A percentile compares a stretch with the other conserved stretches of the same genome.
phyloP scores from a whole-genome alignment of 2,329 filamentous ascomycete genomes.

The Pseudocercospora macadamiae region DNA sequence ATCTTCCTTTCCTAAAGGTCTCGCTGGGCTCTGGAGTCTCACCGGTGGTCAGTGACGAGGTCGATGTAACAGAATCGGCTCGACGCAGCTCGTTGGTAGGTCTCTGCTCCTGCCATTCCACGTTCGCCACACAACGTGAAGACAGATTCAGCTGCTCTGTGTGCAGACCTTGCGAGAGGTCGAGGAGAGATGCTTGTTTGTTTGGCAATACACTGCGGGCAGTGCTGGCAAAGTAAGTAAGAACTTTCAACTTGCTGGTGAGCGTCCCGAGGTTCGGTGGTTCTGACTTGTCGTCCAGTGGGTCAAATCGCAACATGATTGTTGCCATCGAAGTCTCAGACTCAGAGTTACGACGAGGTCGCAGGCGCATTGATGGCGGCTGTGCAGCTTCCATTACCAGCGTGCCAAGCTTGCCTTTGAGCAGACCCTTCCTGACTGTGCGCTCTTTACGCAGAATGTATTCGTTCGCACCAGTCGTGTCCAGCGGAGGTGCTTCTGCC shows the following conservation, averaged over 20 bases:
- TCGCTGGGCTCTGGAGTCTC: slow-evolving; percentile 41
- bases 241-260: slow-evolving; percentile 58
- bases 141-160: slow-evolving; percentile 57
- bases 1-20: slow-evolving; percentile 50
- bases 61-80: slow-evolving; percentile 42
- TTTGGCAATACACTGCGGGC: slow-evolving; percentile 56
- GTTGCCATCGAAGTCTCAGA: slow-evolving; percentile 58
- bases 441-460: slow-evolving; percentile 63
- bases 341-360: slow-evolving; percentile 39
- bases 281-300: slow-evolving; percentile 49
- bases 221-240: slow-evolving; percentile 59
- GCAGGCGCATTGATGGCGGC: slow-evolving; percentile 59
- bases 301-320: slow-evolving; percentile 64
- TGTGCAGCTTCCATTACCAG: slow-evolving; percentile 61
- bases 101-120: not conserved
- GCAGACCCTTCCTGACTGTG: slow-evolving; percentile 61
- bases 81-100: not conserved
- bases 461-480: slow-evolving; percentile 51
- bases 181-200: slow-evolving; percentile 45
- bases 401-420: slow-evolving; percentile 62
- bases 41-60: slow-evolving; percentile 30
- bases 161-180: slow-evolving; percentile 57
- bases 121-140: slow-evolving; percentile 56
- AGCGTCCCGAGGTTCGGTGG: slow-evolving; percentile 60
- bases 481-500: slow-evolving; percentile 63